Evolutionary conservation across 805 yeast species (phyloP), one percentile per base, ranked within the genome.

Genomic region (Yamadazyma paraphyllophila): DNA sequence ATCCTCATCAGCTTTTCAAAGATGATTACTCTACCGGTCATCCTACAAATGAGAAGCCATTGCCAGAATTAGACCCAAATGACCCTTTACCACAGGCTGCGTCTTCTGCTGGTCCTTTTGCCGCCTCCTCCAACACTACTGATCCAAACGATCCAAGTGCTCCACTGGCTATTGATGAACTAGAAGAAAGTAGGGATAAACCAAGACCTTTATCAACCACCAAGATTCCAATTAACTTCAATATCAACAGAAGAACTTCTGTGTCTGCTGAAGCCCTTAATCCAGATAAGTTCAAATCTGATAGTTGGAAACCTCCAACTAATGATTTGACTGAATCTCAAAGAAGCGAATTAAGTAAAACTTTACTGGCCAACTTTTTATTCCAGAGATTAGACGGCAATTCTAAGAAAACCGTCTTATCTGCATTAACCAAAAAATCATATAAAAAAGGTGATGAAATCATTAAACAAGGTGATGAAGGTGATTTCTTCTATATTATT

Each of bases 391-490:
- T 94, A 55, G 97, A 90, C 65, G 80, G 78, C 43, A 90, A 81
- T 51, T 78, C 96, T 2, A 74, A 88, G 56, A 77, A 76, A 48
- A 81, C 92, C 6, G 91, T 94, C 14, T 79, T 94, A 39, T 78
- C 80, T 55, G 95, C 97, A n/a, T 75, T 94, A 52, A 82, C 83
- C 55, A 94, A 86, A 61, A 85, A 86, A 56, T 66, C 70, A 42
- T 80, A 82, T 34, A 59, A 75, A 2, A 72, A 77, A 44, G 85
- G 81, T 45, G 68, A 80, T 5, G 82, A 80, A 52, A 82, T 92
- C 49, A 90, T 91, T 60, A 78, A 69, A 52, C 97, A 92, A 67
- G 97, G 97, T 43, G 97, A 88, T 59, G 96, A 87, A 60, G 97
- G 97, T 54, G 97, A 92, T 67, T 91, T 71, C 65, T 88, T 92